Conservation (phyloP, 2,329 filamentous ascomycete genomes). For the Paramyrothecium sp. region DNA sequence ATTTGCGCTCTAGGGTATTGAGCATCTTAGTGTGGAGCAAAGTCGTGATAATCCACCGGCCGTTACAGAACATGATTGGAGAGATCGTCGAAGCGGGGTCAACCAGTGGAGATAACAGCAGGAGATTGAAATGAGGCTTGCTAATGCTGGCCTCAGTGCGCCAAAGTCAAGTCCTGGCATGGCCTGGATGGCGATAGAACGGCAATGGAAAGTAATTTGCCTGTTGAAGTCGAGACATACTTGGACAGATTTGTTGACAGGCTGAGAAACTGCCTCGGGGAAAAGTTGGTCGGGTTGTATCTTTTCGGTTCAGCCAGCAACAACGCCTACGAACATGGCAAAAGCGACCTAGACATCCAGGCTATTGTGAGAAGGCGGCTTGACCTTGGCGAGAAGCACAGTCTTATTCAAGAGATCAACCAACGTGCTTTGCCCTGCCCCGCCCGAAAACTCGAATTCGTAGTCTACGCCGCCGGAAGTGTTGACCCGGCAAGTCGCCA, state of each 20-base stretch:
- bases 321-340: slow-evolving; percentile 2
- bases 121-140: too few species aligned
- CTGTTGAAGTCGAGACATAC: background rate
- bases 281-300: slow-evolving; percentile 6
- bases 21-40: too few species aligned
- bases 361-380: background rate
- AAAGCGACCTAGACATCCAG: slow-evolving; percentile 10
- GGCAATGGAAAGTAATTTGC: background rate
- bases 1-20: too few species aligned
- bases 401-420: background rate
- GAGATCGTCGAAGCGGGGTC: too few species aligned
- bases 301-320: slow-evolving; percentile 12
- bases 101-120: too few species aligned
- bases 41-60: too few species aligned
- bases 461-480: slow-evolving; percentile 2
- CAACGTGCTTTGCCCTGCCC: slow-evolving; percentile 1
- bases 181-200: too few species aligned
- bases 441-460: slow-evolving; percentile 9
- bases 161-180: too few species aligned
- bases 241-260: background rate
- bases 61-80: too few species aligned
- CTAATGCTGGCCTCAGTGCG: too few species aligned
- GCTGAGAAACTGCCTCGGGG: background rate
- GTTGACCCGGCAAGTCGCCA: slow-evolving; percentile 2
- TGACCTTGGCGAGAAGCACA: background rate